Evolutionary conservation across 2,329 filamentous ascomycete genomes (phyloP).

Genomic region (Paramyrothecium sp.): DNA sequence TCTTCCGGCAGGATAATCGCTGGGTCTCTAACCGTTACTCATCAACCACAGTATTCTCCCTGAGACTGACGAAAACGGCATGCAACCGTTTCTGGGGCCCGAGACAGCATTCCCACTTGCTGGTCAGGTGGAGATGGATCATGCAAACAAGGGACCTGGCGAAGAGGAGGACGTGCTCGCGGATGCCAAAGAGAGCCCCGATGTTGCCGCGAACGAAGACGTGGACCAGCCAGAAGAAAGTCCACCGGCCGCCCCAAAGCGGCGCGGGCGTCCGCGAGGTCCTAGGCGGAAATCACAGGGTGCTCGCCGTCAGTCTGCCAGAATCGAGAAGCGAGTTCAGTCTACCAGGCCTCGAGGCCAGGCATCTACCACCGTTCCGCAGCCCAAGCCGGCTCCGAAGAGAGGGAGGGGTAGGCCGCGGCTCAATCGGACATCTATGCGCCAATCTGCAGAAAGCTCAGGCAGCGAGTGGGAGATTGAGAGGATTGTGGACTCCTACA

Average conservation of each 20-base stretch:
- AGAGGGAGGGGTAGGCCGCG: neutral
- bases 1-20: too few relatives aligned
- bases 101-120: too few relatives aligned
- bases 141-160: too few relatives aligned
- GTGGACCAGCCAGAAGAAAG: neutral
- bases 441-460: slow-evolving; percentile 7
- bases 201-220: too few relatives aligned
- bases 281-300: neutral
- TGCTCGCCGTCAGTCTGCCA: neutral
- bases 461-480: slow-evolving; percentile 46
- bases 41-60: too few relatives aligned
- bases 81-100: too few relatives aligned
- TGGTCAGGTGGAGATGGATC: too few relatives aligned
- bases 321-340: neutral
- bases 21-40: too few relatives aligned
- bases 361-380: neutral
- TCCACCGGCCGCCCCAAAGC: neutral
- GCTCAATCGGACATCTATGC: slow-evolving; percentile 3
- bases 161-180: too few relatives aligned
- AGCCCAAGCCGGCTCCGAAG: neutral
- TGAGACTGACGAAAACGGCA: too few relatives aligned
- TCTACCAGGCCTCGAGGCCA: neutral
- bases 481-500: slow-evolving; percentile 37
- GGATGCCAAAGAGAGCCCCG: too few relatives aligned
- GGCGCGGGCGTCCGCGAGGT: neutral